Evolutionary conservation across 805 yeast species (phyloP).

Genomic region (Saturnispora ahearnii): DNA sequence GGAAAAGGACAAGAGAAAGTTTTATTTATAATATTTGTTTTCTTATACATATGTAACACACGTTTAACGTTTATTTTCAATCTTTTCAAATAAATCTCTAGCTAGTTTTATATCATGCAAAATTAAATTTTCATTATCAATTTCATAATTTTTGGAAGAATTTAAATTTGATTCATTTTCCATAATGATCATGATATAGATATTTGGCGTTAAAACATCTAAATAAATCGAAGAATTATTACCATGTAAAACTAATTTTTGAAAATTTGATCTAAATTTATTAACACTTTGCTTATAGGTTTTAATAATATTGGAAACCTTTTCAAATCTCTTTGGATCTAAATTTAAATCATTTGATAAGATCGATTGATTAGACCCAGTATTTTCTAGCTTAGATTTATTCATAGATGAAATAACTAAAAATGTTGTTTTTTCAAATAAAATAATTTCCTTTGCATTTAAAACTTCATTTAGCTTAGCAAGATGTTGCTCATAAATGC

Average conservation of each 20-base stretch:
- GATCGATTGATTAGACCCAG: constrained; percentile 2
- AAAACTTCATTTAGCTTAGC: constrained; percentile 62
- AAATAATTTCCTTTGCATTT: constrained; percentile 80
- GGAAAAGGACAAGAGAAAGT: constrained; percentile 94
- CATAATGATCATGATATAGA: constrained; percentile 31
- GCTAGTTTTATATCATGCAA: constrained; percentile 30
- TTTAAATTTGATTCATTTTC: constrained; percentile 16
- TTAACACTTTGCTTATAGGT: constrained; percentile 89
- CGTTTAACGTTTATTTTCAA: constrained; percentile 12
- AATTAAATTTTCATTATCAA: constrained; percentile 28
- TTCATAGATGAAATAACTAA: constrained; percentile 62
- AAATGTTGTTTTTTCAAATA: constrained; percentile 91
- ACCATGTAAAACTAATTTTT: constrained; percentile 62
- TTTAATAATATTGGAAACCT: constrained; percentile 86
- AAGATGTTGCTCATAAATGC: constrained; percentile 65
- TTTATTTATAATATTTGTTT: constrained; percentile 49
- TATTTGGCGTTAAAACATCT: constrained; percentile 29
- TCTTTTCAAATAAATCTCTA: constrained; percentile 26
- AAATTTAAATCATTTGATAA: constrained; percentile 24
- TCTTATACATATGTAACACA: background rate
- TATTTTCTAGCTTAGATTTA: constrained; percentile 14
- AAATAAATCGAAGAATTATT: constrained; percentile 28
- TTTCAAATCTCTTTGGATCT: constrained; percentile 91
- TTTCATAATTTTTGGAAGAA: constrained; percentile 13
- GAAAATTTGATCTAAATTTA: constrained; percentile 78